Percentiles rank a stretch among this genome's conserved stretches.
Evolutionary conservation across 176 grass and related monocot species (phyloP).

Genomic region (Bonia amplexicaulis): DNA sequence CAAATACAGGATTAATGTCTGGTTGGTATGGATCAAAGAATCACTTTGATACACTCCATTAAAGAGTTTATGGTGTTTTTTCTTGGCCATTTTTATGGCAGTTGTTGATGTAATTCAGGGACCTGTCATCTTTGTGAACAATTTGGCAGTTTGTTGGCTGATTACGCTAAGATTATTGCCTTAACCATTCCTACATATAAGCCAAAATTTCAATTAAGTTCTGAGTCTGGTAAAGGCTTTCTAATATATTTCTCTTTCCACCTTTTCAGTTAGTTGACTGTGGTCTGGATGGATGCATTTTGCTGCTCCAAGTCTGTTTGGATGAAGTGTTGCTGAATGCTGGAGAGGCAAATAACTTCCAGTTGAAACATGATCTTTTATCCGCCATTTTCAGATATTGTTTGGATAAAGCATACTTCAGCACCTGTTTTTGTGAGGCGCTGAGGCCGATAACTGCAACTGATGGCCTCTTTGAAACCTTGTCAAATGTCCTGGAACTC

Average conservation of each 20-base stretch:
- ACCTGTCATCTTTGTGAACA: background rate
- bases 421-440: slow-evolving; percentile 50
- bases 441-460: slow-evolving; percentile 27
- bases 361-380: slow-evolving; percentile 37
- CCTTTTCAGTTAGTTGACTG: slow-evolving; percentile 55
- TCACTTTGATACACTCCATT: background rate
- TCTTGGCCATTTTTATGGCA: background rate
- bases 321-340: slow-evolving; percentile 46
- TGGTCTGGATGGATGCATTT: slow-evolving; percentile 49
- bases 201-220: background rate
- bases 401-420: slow-evolving; percentile 59
- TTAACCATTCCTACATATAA: background rate
- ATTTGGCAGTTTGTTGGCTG: background rate
- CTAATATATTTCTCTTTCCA: slow-evolving; percentile 8
- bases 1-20: background rate
- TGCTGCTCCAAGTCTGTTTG: slow-evolving; percentile 60
- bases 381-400: slow-evolving; percentile 62
- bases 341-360: slow-evolving; percentile 32
- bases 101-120: background rate
- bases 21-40: background rate
- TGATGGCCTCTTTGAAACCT: slow-evolving; percentile 49
- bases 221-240: background rate
- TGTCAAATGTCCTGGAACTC: slow-evolving; percentile 57
- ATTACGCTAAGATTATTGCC: background rate
- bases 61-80: background rate